phyloP scores from a whole-genome alignment of 805 yeast species.

The Monosporozyma aquatica region DNA sequence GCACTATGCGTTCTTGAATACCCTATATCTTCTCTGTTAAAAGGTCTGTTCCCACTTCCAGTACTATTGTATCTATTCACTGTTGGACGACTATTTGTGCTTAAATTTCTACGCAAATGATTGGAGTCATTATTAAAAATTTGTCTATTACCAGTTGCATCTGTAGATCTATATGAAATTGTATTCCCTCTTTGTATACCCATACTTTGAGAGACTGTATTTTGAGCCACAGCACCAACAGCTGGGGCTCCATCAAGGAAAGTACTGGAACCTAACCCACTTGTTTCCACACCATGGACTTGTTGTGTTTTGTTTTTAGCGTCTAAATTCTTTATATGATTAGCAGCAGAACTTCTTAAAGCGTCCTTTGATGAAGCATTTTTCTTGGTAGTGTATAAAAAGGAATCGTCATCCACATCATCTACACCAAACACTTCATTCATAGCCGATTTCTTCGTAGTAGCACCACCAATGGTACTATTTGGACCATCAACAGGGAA shows the following conservation, averaged over 20 bases:
- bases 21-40: conserved; percentile 10
- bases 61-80: not conserved
- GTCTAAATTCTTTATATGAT: conserved; percentile 55
- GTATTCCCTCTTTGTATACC: conserved; percentile 76
- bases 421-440: conserved; percentile 70
- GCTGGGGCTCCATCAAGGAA: conserved; percentile 97
- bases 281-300: conserved; percentile 77
- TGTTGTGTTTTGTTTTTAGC: conserved; percentile 57
- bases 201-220: conserved; percentile 29
- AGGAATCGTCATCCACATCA: conserved; percentile 36
- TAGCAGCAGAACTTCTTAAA: conserved; percentile 41
- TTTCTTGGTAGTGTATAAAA: conserved; percentile 3
- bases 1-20: conserved; percentile 17
- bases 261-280: conserved; percentile 87
- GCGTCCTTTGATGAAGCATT: conserved; percentile 29
- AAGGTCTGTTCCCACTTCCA: not conserved
- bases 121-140: conserved; percentile 9
- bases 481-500: conserved; percentile 96
- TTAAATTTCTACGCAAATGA: conserved; percentile 12
- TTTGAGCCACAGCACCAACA: conserved; percentile 8
- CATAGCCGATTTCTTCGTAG: conserved; percentile 53
- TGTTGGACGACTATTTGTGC: conserved; percentile 9
- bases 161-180: conserved; percentile 46
- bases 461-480: conserved; percentile 39
- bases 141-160: conserved; percentile 23